phyloP scores from a whole-genome alignment of 805 yeast genomes.

The Wickerhamiella siamensis region DNA sequence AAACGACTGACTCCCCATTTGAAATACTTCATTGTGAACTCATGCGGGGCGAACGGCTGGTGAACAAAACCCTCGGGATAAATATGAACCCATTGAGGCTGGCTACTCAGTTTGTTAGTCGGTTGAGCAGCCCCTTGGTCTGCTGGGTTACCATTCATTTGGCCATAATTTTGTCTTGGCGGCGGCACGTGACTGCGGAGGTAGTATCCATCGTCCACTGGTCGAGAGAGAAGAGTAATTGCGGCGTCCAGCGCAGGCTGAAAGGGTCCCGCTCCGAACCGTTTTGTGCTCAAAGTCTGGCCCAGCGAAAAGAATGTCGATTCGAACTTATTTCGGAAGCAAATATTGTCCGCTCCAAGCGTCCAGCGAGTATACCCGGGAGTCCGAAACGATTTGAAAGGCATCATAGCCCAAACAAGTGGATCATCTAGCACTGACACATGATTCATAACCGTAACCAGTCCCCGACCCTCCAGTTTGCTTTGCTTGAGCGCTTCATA shows the following conservation, averaged over 20 bases:
- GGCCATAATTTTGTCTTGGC: not conserved
- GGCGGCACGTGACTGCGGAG: not conserved
- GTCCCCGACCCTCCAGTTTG: constrained; percentile 51
- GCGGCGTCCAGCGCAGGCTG: constrained; percentile 85
- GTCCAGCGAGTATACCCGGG: constrained; percentile 77
- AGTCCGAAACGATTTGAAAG: constrained; percentile 50
- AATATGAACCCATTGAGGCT: constrained; percentile 63
- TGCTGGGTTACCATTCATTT: too few species aligned
- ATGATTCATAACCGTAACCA: constrained; percentile 82
- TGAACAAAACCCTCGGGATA: constrained; percentile 93
- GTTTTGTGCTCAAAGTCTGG: constrained; percentile 68
- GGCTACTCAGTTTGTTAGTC: too few species aligned
- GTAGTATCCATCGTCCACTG: constrained; percentile 2
- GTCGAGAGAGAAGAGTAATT: constrained; percentile 47
- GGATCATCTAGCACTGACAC: constrained; percentile 71
- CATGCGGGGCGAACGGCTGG: constrained; percentile 61
- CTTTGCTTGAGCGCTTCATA: constrained; percentile 52
- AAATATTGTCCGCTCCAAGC: constrained; percentile 80
- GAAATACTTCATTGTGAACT: constrained; percentile 83
- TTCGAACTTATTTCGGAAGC: constrained; percentile 35
- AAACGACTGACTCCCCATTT: constrained; percentile 89
- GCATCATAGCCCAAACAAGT: constrained; percentile 71
- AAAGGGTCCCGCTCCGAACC: constrained; percentile 89
- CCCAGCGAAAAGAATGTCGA: constrained; percentile 64
- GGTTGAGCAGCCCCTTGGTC: too few species aligned